Percentiles rank a stretch among this genome's conserved stretches.
phyloP scores from a whole-genome alignment of 169 alveolate genomes.

The Fabrea salina region DNA sequence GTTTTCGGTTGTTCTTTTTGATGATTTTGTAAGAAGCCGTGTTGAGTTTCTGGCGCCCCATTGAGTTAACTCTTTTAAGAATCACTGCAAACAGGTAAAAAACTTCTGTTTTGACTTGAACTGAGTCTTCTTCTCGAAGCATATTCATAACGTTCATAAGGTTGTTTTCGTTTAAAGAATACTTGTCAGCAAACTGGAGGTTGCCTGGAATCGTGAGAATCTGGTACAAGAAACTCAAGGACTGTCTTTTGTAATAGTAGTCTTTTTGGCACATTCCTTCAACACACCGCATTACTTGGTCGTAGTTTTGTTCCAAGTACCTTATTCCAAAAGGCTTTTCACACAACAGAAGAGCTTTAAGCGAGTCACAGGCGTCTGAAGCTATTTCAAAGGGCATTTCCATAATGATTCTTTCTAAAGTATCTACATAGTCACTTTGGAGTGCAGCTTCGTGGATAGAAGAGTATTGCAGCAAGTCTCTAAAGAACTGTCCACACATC shows the following conservation, averaged over 20 bases:
- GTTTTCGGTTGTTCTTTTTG: not conserved
- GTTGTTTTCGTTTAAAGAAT: not conserved
- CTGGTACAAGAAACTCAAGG: not conserved
- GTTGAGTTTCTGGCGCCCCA: not conserved
- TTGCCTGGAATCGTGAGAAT: not conserved
- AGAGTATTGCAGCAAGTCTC: not conserved
- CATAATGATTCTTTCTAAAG: not conserved
- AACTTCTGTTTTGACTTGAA: not conserved
- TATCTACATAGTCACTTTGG: not conserved
- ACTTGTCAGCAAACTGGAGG: not conserved
- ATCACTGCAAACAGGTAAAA: not conserved
- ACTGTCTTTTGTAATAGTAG: not conserved
- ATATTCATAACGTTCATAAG: not conserved
- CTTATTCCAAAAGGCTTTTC: not conserved
- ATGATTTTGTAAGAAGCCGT: not conserved
- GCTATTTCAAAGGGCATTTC: not conserved
- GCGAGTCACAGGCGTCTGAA: not conserved
- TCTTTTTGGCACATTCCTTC: not conserved
- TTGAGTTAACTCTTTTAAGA: not conserved
- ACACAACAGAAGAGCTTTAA: not conserved
- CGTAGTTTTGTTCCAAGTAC: not conserved
- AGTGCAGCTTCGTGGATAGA: not conserved
- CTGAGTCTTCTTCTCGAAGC: not conserved
- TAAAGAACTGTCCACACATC: not conserved
- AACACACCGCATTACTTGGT: not conserved